A percentile compares a stretch with the other conserved stretches of the same genome.
Conservation (phyloP, 2,329 filamentous ascomycete species). For the Penicillium griseofulvum region DNA sequence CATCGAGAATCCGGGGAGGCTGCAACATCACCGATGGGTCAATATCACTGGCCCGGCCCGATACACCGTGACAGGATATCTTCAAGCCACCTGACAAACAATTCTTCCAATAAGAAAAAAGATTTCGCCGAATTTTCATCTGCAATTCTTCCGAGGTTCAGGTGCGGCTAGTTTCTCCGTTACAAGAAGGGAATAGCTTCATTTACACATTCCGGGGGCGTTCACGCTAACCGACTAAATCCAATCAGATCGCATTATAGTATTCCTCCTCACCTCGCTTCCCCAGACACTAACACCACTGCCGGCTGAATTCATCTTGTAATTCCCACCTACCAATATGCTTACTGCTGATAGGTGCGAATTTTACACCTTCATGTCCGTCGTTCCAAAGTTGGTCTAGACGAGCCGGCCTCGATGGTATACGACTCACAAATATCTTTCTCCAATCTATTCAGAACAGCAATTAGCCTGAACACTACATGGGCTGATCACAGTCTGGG, state of each 20-base stretch:
- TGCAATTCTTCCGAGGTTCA: not conserved
- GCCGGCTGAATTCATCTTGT: not conserved
- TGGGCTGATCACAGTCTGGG: not conserved
- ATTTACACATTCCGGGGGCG: not conserved
- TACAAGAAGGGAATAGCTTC: conserved; percentile 15
- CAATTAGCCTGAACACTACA: conserved; percentile 14
- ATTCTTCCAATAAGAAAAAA: not conserved
- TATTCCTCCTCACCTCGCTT: conserved; percentile 5
- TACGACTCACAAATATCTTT: not conserved
- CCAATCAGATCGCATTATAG: conserved; percentile 10
- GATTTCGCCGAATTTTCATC: not conserved
- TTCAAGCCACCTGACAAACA: not conserved
- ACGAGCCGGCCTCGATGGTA: not conserved
- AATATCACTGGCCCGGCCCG: not conserved
- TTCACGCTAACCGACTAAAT: not conserved
- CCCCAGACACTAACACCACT: conserved; percentile 11
- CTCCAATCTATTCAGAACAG: not conserved
- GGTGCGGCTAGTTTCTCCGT: conserved; percentile 8
- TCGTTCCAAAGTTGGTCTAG: conserved; percentile 11
- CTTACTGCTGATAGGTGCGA: conserved; percentile 16
- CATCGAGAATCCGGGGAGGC: not conserved
- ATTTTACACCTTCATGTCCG: conserved; percentile 1
- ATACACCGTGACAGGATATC: not conserved
- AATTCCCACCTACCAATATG: not conserved
- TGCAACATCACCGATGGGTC: not conserved